Evolutionary conservation across 2,329 filamentous ascomycete species (phyloP), one percentile per base, ranked within the genome.

Genomic region (Harringtonia lauricola): DNA sequence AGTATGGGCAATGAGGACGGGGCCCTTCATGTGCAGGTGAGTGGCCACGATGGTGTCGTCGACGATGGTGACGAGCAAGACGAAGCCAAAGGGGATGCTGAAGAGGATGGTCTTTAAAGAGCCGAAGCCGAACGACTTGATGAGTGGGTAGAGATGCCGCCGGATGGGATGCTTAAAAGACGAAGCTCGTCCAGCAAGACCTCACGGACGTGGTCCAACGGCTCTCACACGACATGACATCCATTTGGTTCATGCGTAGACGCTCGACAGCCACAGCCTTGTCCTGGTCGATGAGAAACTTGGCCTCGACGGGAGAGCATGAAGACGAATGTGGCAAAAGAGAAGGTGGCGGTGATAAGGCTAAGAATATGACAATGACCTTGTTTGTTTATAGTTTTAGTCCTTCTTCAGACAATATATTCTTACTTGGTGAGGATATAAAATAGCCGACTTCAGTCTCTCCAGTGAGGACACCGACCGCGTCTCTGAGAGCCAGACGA

Each of bases 301-400:
- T 69, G 29, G 70, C 68, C 47, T 70, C 66, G 35, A 66, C 63
- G 5, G 68, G 68, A 0, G 67, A 70, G 69, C 66, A 72, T 69
- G 48, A 63, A 62, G 45, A 62, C 29, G 43, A 70, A 64, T 53
- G 74, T 67, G 30, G 68, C 45, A 28, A 64, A 48, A 1, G 67
- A 62, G 8, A 71, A 71, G 1, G 55, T 58, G 0, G 76, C 64
- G 0, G 72, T 75, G 19, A 73, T 55, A 8, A 68, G 48, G 0
- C 73, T 72, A 71, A 75, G 49, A 72, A 71, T 18, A 76, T 54
- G 49, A 76, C 76, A 15, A 74, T 72, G 43, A 71, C 66, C 62
- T 69, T 56, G 41, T 57, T n/a, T n/a, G n/a, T n/a, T n/a, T n/a
- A n/a, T n/a, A n/a, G n/a, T n/a, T n/a, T n/a, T n/a, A n/a, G n/a